Conservation (phyloP, 2,329 filamentous ascomycete genomes). For the Ceratocystis albifundus region DNA sequence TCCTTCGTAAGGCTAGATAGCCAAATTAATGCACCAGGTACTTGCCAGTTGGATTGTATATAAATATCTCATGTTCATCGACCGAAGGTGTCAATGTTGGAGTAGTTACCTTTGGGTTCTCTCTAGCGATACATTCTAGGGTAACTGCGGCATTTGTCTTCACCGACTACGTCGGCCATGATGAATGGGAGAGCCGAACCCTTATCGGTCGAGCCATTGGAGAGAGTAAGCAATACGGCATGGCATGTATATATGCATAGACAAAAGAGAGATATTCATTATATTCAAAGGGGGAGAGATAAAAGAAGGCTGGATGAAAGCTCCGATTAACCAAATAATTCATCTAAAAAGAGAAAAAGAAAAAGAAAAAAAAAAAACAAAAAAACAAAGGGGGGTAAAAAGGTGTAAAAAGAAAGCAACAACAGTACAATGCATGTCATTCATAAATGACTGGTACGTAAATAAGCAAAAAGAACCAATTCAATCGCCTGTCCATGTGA, state of each 20-base stretch:
- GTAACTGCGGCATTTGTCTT: slow-evolving; percentile 10
- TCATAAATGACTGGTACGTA: slow-evolving; percentile 1
- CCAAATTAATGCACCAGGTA: not conserved
- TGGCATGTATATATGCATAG: not conserved
- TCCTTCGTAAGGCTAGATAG: not conserved
- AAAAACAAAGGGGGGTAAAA: too few species aligned
- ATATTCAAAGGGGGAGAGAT: not conserved
- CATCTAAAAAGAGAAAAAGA: not conserved
- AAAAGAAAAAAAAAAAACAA: not conserved
- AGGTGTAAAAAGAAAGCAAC: not conserved
- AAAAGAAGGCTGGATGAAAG: not conserved
- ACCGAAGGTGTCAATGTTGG: not conserved
- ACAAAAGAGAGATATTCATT: not conserved
- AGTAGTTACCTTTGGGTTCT: not conserved
- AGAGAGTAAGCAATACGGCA: too few species aligned
- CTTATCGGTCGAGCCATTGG: too few species aligned
- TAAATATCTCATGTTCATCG: not conserved
- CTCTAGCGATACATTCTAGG: not conserved
- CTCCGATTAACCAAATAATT: not conserved
- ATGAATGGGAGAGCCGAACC: not conserved
- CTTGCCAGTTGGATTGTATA: not conserved
- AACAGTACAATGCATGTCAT: not conserved
- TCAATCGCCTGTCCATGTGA: not conserved
- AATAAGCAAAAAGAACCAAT: not conserved
- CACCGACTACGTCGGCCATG: not conserved